Percentiles rank a stretch among this genome's conserved stretches.
These are phyloP conservation scores for Vaucheria bursata DNA, from an alignment of 352 stramenopile species.

Conservation along the genomic window DNA sequence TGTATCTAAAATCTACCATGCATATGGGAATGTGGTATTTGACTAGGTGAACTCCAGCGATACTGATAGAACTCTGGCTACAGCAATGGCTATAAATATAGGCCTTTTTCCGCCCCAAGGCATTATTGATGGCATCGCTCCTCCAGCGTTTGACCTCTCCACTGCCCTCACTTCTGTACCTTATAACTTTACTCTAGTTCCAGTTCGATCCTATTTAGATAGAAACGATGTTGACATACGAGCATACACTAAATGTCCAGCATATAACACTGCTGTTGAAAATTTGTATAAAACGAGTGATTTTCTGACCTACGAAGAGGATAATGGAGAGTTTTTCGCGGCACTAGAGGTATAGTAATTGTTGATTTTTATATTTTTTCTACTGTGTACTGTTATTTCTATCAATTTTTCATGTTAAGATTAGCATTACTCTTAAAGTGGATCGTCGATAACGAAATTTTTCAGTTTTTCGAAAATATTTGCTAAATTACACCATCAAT, in stretches of 20 bases:
- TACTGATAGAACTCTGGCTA: not conserved
- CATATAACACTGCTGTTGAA: not conserved
- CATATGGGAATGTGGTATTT: too few relatives aligned
- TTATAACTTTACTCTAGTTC: not conserved
- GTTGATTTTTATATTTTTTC: too few relatives aligned
- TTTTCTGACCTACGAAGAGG: not conserved
- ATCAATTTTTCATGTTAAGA: too few relatives aligned
- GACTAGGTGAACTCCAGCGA: conserved; percentile 11
- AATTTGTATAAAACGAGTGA: not conserved
- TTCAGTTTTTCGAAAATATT: too few relatives aligned
- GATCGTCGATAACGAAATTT: too few relatives aligned
- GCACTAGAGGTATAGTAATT: not conserved
- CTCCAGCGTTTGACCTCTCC: not conserved
- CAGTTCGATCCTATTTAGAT: not conserved
- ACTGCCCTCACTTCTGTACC: not conserved
- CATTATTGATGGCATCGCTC: not conserved
- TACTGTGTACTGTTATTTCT: too few relatives aligned
- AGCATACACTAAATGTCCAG: not conserved
- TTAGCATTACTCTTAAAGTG: too few relatives aligned
- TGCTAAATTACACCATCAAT: too few relatives aligned
- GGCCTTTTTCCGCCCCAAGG: not conserved
- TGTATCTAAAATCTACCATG: too few relatives aligned
- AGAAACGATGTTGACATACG: not conserved
- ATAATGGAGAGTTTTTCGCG: not conserved
- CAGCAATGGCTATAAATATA: not conserved